Evolutionary conservation across 371 early-diverging fungal genomes (phyloP).

Genomic region (Umbelopsis sp.): DNA sequence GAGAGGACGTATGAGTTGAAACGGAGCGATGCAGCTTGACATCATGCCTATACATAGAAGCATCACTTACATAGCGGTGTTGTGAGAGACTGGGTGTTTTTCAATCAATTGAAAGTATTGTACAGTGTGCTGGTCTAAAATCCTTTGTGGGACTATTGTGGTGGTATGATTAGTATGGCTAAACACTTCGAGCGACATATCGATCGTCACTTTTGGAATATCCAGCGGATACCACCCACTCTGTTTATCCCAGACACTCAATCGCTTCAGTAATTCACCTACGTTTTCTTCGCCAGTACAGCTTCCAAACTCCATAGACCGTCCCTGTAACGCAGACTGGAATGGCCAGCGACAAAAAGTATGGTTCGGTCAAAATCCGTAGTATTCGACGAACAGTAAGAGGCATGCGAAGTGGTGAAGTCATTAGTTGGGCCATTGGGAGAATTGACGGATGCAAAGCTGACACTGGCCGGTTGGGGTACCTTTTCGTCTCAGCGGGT

Average conservation of each 20-base stretch:
- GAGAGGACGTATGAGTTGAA: not conserved
- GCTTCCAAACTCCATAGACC: constrained; percentile 11
- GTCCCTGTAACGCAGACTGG: constrained; percentile 18
- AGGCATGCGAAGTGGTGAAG: constrained; percentile 18
- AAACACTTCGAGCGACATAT: not conserved
- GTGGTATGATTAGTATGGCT: not conserved
- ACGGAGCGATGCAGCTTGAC: no score
- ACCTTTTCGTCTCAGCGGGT: not conserved
- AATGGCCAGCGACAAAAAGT: constrained; percentile 21
- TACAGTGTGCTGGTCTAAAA: constrained; percentile 64
- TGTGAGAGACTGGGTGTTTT: constrained; percentile 69
- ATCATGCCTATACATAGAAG: not conserved
- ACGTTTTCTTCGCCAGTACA: constrained; percentile 16
- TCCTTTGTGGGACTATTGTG: constrained; percentile 27
- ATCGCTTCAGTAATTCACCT: not conserved
- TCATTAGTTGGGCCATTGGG: not conserved
- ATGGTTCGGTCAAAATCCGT: constrained; percentile 27
- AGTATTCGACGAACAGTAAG: constrained; percentile 27
- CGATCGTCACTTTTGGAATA: not conserved
- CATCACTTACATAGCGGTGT: constrained; percentile 71
- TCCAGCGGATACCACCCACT: not conserved
- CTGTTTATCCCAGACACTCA: not conserved
- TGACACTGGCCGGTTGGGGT: not conserved
- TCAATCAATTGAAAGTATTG: constrained; percentile 71
- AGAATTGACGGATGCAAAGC: not conserved